phyloP scores from a whole-genome alignment of 768 basidiomycete species.

The Leccinum obscurum region DNA sequence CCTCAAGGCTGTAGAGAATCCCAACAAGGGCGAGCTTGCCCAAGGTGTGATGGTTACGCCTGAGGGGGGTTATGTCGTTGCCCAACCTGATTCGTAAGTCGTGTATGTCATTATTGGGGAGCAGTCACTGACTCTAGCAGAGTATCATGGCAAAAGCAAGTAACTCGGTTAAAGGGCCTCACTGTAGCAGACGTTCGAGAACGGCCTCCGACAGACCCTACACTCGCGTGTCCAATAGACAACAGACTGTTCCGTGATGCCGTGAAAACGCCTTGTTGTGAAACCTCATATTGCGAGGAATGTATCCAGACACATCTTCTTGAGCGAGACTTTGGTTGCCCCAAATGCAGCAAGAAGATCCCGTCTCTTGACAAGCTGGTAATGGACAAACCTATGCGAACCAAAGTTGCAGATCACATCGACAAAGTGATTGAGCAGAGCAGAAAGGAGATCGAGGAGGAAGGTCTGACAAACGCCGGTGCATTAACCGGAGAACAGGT shows the following conservation, averaged over 20 bases:
- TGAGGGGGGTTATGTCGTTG: slow-evolving; percentile 96
- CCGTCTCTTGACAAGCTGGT: slow-evolving; percentile 85
- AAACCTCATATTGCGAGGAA: slow-evolving; percentile 91
- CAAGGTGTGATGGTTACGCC: slow-evolving; percentile 98
- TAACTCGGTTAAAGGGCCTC: slow-evolving; percentile 73
- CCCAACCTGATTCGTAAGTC: slow-evolving; percentile 92
- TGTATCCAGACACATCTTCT: slow-evolving; percentile 93
- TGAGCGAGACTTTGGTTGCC: slow-evolving; percentile 94
- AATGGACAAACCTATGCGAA: slow-evolving; percentile 76
- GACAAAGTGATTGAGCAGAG: slow-evolving; percentile 79
- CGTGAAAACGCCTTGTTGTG: slow-evolving; percentile 94
- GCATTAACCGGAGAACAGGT: slow-evolving; percentile 38
- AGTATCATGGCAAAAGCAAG: slow-evolving; percentile 93
- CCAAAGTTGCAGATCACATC: slow-evolving; percentile 79
- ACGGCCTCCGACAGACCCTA: slow-evolving; percentile 71
- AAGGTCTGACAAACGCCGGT: slow-evolving; percentile 35
- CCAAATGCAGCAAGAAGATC: slow-evolving; percentile 85
- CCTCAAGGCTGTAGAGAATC: slow-evolving; percentile 93
- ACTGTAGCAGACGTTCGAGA: slow-evolving; percentile 91
- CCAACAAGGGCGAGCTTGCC: slow-evolving; percentile 64
- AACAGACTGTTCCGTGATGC: slow-evolving; percentile 92
- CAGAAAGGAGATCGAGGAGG: slow-evolving; percentile 55
- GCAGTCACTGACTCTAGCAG: slow-evolving; percentile 41
- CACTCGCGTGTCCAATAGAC: slow-evolving; percentile 88
- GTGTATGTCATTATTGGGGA: not conserved